phyloP scores from a whole-genome alignment of 1,139 yeast genomes.

The Protomyces lactucae-debilis region DNA sequence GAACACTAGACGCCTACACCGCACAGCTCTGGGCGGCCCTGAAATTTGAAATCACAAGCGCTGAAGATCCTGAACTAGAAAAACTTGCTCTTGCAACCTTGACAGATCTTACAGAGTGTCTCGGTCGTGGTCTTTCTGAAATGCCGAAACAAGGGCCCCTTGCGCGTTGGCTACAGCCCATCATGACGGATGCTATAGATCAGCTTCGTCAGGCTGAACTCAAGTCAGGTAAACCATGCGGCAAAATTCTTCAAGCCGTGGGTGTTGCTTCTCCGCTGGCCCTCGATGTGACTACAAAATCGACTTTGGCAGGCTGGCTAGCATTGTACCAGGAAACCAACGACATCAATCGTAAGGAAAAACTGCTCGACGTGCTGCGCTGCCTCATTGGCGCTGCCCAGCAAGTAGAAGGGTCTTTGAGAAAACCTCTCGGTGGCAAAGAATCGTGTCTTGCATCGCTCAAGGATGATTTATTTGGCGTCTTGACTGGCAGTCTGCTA shows the following conservation, averaged over 20 bases:
- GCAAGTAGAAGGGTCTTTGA: background rate
- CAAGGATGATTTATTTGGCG: slow-evolving; percentile 39
- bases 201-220: slow-evolving; percentile 50
- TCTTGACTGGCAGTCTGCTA: slow-evolving; percentile 61
- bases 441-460: slow-evolving; percentile 58
- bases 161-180: slow-evolving; percentile 35
- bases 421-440: slow-evolving; percentile 39
- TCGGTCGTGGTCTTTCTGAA: slow-evolving; percentile 42
- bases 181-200: slow-evolving; percentile 55
- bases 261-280: slow-evolving; percentile 46
- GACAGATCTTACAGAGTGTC: slow-evolving; percentile 41
- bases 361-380: slow-evolving; percentile 50
- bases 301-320: slow-evolving; percentile 43
- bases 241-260: slow-evolving; percentile 54
- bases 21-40: slow-evolving; percentile 77
- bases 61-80: slow-evolving; percentile 45
- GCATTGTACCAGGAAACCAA: slow-evolving; percentile 37
- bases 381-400: slow-evolving; percentile 47
- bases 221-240: slow-evolving; percentile 58
- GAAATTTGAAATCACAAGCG: slow-evolving; percentile 78
- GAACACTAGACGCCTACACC: slow-evolving; percentile 55
- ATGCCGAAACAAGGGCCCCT: slow-evolving; percentile 32
- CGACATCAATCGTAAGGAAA: slow-evolving; percentile 55
- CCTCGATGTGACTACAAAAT: slow-evolving; percentile 48
- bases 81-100: slow-evolving; percentile 50